Percentiles rank a stretch among this genome's conserved stretches.
Conservation (phyloP, 441 rosid genomes). For the Adansonia madagascariensis region DNA sequence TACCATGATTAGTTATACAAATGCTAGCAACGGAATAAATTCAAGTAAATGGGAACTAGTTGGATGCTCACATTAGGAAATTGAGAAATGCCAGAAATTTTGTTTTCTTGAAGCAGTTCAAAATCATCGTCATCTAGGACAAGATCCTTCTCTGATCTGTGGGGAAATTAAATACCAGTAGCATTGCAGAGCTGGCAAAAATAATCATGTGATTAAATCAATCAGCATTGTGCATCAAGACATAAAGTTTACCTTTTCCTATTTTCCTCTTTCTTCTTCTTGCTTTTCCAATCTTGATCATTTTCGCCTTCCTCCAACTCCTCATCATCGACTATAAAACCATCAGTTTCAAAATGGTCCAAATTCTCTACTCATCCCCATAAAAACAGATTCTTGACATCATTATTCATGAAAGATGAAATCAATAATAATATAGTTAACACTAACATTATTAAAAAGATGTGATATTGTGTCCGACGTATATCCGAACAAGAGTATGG, state of each 20-base stretch:
- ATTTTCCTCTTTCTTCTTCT: slow-evolving; percentile 74
- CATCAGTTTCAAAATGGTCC: slow-evolving; percentile 83
- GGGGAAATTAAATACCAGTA: neutral
- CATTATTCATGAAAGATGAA: neutral
- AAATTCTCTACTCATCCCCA: slow-evolving; percentile 10
- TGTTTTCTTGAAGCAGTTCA: slow-evolving; percentile 81
- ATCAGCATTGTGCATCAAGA: slow-evolving; percentile 19
- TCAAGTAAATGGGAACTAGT: slow-evolving; percentile 27
- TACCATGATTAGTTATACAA: neutral
- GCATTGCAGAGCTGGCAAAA: slow-evolving; percentile 40
- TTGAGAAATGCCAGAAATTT: slow-evolving; percentile 9
- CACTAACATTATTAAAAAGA: neutral
- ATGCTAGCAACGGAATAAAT: slow-evolving; percentile 32
- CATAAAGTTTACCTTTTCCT: slow-evolving; percentile 49
- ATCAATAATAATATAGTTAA: too few relatives aligned
- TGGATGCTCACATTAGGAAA: slow-evolving; percentile 15
- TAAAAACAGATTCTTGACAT: neutral
- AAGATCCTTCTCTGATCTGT: slow-evolving; percentile 9
- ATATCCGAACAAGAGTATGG: too few relatives aligned
- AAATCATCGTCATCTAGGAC: slow-evolving; percentile 87
- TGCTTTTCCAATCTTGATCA: slow-evolving; percentile 58
- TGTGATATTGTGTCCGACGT: neutral
- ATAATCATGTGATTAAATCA: neutral
- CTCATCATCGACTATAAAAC: slow-evolving; percentile 79
- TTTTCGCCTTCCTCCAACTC: slow-evolving; percentile 64